Percentiles rank a stretch among this genome's conserved stretches.
Evolutionary conservation across 371 early-diverging fungal genomes (phyloP).

Genomic region (Coemansia sp.): DNA sequence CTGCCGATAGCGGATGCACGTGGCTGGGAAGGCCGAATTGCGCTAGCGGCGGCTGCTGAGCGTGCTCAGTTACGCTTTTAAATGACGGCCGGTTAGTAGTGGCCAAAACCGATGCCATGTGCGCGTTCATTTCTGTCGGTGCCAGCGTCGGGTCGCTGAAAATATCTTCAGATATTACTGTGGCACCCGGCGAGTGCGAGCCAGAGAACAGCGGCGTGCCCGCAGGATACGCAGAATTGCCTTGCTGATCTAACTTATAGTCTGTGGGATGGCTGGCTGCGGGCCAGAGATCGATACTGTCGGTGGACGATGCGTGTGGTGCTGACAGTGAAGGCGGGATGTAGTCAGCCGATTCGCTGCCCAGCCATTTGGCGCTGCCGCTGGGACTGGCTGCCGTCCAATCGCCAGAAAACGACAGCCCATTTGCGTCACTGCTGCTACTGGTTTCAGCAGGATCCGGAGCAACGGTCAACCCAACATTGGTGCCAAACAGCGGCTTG

Average conservation of each 20-base stretch:
- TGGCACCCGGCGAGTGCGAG: neutral
- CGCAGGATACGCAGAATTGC: constrained; percentile 18
- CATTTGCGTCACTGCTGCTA: neutral
- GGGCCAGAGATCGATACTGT: constrained; percentile 15
- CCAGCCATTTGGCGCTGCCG: constrained; percentile 17
- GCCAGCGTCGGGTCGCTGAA: neutral
- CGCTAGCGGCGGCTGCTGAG: neutral
- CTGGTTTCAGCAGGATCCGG: constrained; percentile 7
- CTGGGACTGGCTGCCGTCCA: constrained; percentile 2
- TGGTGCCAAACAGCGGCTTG: constrained; percentile 38
- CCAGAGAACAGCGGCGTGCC: constrained; percentile 28
- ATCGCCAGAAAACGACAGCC: constrained; percentile 24
- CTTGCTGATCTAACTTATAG: neutral
- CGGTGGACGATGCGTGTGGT: constrained; percentile 13
- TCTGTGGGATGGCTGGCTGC: constrained; percentile 3
- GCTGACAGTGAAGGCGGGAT: constrained; percentile 24
- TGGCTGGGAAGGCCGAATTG: constrained; percentile 4
- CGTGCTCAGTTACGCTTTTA: constrained; percentile 35
- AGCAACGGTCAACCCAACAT: constrained; percentile 38
- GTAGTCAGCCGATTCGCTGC: constrained; percentile 13
- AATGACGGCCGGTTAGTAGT: constrained; percentile 32
- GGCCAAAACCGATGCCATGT: neutral
- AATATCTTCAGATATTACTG: too few species aligned
- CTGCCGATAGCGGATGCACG: neutral
- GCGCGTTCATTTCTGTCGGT: neutral